Percentiles rank a stretch among this genome's conserved stretches.
phyloP scores from a whole-genome alignment of 2,329 filamentous ascomycete species.

The Coniochaeta sp. region DNA sequence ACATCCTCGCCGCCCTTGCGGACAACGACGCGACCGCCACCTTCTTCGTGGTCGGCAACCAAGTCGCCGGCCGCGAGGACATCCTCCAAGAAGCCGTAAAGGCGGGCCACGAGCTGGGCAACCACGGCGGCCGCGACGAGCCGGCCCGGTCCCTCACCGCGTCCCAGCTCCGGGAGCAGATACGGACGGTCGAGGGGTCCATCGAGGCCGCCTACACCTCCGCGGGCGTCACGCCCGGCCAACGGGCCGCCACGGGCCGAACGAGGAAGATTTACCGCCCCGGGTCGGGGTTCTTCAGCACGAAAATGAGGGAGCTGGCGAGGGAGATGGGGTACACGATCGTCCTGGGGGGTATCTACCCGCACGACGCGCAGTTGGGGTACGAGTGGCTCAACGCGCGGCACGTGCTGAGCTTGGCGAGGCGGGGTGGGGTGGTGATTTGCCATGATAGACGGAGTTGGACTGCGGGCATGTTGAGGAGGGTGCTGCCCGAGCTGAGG shows the following conservation, averaged over 20 bases:
- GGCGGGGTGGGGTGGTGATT: conserved; percentile 72
- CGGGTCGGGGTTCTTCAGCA: conserved; percentile 76
- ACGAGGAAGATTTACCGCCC: conserved; percentile 64
- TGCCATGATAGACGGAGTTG: conserved; percentile 81
- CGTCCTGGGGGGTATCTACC: conserved; percentile 80
- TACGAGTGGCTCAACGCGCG: conserved; percentile 63
- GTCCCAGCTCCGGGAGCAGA: conserved; percentile 53
- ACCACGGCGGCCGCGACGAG: conserved; percentile 87
- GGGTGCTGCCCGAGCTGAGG: conserved; percentile 65
- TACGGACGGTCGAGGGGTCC: conserved; percentile 54
- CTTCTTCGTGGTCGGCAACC: conserved; percentile 81
- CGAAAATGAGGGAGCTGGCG: conserved; percentile 57
- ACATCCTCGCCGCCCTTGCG: conserved; percentile 63
- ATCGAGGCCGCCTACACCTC: conserved; percentile 50
- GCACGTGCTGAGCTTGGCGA: conserved; percentile 74
- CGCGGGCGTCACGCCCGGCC: conserved; percentile 19
- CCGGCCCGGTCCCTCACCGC: conserved; percentile 57
- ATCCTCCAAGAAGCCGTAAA: conserved; percentile 51
- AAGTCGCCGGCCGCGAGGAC: conserved; percentile 50
- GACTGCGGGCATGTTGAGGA: conserved; percentile 72
- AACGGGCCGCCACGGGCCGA: conserved; percentile 23
- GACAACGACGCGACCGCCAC: conserved; percentile 66
- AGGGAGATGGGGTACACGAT: conserved; percentile 59
- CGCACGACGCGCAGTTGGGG: conserved; percentile 81
- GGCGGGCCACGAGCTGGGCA: conserved; percentile 66